A percentile compares a stretch with the other conserved stretches of the same genome.
Conservation (phyloP, 2,329 filamentous ascomycete genomes). For the Geosmithia morbida region DNA sequence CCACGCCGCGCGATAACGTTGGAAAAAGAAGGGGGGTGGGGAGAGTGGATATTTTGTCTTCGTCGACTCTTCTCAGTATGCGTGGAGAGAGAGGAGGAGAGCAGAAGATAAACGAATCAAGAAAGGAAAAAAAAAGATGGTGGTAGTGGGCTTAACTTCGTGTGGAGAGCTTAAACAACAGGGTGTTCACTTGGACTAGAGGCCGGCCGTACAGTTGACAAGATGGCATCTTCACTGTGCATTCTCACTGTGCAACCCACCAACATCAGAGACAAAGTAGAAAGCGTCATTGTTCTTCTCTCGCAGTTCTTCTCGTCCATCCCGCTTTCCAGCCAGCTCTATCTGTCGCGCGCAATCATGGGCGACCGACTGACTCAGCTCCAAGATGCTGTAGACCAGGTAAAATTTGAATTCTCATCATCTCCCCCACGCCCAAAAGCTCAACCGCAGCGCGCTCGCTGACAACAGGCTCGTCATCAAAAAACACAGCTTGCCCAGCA, state of each 20-base stretch:
- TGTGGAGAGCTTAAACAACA: conserved; percentile 11
- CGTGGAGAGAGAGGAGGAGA: not conserved
- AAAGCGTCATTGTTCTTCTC: not conserved
- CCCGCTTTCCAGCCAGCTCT: not conserved
- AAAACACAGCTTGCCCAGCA: conserved; percentile 45
- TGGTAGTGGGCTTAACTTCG: not conserved
- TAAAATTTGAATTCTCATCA: too few species aligned
- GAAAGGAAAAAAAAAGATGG: not conserved
- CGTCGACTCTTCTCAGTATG: too few species aligned
- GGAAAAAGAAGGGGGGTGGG: not conserved
- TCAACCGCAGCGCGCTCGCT: not conserved
- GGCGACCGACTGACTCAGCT: conserved; percentile 68
- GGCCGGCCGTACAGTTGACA: not conserved
- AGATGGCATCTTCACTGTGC: not conserved
- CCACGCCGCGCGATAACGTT: too few species aligned
- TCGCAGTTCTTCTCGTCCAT: not conserved
- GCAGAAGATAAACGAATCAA: not conserved
- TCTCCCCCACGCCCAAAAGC: not conserved
- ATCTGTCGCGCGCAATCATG: conserved; percentile 28
- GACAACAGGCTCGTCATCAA: not conserved
- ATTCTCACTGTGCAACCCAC: not conserved
- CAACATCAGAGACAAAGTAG: not conserved
- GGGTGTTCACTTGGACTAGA: conserved; percentile 19
- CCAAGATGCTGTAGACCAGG: conserved; percentile 75
- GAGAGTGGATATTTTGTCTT: not conserved